These are phyloP conservation scores for Stephanodiscus triporus DNA, from an alignment of 108 stramenopile genomes.

Conservation along the genomic window DNA sequence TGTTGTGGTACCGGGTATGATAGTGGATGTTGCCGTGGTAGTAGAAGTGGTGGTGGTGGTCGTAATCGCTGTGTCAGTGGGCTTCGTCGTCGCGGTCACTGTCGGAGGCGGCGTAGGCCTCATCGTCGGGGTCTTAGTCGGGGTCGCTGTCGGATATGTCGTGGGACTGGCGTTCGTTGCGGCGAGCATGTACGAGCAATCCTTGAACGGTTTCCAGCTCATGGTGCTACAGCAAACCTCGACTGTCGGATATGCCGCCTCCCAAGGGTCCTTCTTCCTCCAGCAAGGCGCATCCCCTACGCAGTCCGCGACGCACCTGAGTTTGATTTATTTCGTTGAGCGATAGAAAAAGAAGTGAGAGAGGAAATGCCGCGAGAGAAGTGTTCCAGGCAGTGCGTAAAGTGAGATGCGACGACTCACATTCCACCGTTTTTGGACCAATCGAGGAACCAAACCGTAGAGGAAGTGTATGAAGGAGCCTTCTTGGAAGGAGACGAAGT, in stretches of 20 bases:
- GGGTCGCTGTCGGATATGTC: too few relatives aligned
- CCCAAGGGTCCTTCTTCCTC: slow-evolving; percentile 2
- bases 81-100: too few relatives aligned
- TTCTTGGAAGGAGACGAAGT: neutral
- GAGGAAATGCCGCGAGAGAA: neutral
- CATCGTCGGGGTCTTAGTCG: too few relatives aligned
- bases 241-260: neutral
- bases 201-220: slow-evolving; percentile 28
- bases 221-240: slow-evolving; percentile 7
- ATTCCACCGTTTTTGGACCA: neutral
- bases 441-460: neutral
- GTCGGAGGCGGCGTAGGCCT: too few relatives aligned
- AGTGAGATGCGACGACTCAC: slow-evolving; percentile 5
- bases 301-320: slow-evolving; percentile 8
- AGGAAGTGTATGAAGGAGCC: neutral
- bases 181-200: slow-evolving; percentile 11
- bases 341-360: neutral
- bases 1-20: neutral
- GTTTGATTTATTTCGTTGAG: neutral
- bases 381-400: neutral
- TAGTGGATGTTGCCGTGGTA: slow-evolving; percentile 1
- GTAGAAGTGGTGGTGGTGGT: neutral
- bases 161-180: too few relatives aligned
- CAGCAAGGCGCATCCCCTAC: neutral
- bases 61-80: slow-evolving; percentile 12